Base-by-base conservation (phyloP, 2,329 filamentous ascomycete species). In the Paraphoma sp. region DNA sequence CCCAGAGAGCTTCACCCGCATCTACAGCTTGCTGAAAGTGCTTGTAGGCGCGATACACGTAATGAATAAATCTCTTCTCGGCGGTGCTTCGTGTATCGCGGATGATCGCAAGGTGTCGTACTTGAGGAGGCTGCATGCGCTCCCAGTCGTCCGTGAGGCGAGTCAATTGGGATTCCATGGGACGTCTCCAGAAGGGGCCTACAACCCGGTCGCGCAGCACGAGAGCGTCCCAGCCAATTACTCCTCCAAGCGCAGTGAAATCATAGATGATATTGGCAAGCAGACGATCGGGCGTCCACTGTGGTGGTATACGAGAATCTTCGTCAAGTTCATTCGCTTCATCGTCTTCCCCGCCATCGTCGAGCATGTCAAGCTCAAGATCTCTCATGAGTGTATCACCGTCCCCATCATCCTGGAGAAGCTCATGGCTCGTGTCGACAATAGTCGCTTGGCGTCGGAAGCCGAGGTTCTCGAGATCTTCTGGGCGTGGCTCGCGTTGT, bases 61-160 rank as follows among this genome's bases (percentile, higher is more conserved):
- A 88, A 56, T 83, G 81, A 41, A 76, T 56, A 28, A 67, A 72
- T 33, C 71, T 75, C 54, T 71, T 75, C 16, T 82, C 83, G 11
- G 78, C 74, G 12, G 77, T 77, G 12, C 83, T 76, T 2, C 78
- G 76, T 6, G 80, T 83, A 52, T 87, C 85, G 57, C 84, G 77
- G 33, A 88, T 79, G 30, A 88, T 76, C 10, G 82, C 79, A 14
- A 87, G 72, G 64, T 87, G 84, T 16, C 83, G 81, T 18, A 88
- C 76, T 67, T 86, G 81, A 3, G 76, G 72, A 23, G 86, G 86
- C 62, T 89, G 86, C n/a, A 83, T 83, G 14, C 82, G 65, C 51
- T 85, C 81, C 82, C 85, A 87, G 52, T 80, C 76, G 53, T 86
- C 81, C 1, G 83, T 83, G 38, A 88, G 63, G 28, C 84, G 81